Conservation (phyloP, 1,284 basidiomycete species). For the Ganoderma leucocontextum region DNA sequence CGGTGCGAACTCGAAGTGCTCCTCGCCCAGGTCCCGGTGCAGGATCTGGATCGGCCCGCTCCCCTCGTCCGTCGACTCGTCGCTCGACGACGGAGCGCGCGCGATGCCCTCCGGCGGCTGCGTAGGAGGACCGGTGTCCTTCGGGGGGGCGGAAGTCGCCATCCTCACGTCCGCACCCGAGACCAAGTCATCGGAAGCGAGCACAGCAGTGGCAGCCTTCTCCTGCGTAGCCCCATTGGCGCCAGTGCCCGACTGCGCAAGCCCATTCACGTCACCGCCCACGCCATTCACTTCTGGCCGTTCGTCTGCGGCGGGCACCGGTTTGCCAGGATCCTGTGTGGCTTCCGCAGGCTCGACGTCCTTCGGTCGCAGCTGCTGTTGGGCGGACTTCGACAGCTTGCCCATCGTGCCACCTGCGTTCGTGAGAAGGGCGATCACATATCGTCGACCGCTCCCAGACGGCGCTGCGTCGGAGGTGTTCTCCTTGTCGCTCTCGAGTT, state of each 20-base stretch:
- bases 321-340: no score
- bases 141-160: background rate
- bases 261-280: background rate
- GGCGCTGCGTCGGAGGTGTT: slow-evolving; percentile 25
- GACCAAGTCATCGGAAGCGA: background rate
- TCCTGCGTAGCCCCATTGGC: background rate
- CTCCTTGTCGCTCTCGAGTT: slow-evolving; percentile 37
- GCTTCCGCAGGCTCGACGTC: background rate
- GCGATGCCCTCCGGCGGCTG: background rate
- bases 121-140: background rate
- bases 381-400: slow-evolving; percentile 15
- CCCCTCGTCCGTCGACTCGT: slow-evolving; percentile 24
- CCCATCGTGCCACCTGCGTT: slow-evolving; percentile 30
- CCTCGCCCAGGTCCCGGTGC: slow-evolving; percentile 36
- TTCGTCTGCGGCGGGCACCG: slow-evolving; percentile 5
- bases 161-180: background rate
- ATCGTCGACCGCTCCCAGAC: slow-evolving; percentile 23
- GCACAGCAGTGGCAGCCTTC: background rate
- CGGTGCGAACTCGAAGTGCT: slow-evolving; percentile 40
- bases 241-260: background rate
- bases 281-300: background rate
- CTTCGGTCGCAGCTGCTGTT: background rate
- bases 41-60: slow-evolving; percentile 35
- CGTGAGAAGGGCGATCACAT: slow-evolving; percentile 35
- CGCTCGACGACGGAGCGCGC: slow-evolving; percentile 22